Evolutionary conservation across 768 basidiomycete species (phyloP).

Genomic region (Dacryopinax spathularia): DNA sequence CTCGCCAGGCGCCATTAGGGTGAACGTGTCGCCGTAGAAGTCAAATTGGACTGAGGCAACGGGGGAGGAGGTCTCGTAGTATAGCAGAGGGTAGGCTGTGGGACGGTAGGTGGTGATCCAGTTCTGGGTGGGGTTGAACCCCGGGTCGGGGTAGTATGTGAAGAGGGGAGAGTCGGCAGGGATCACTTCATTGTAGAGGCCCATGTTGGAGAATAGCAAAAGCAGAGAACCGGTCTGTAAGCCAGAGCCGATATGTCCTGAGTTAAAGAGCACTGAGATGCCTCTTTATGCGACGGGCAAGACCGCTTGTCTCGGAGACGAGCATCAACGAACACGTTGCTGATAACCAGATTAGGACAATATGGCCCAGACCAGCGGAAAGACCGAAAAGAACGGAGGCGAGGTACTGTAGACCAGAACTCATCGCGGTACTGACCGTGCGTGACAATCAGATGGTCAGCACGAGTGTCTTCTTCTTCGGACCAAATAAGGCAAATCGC

Average conservation of each 20-base stretch:
- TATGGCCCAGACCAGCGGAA: too few species aligned
- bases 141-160: neutral
- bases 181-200: neutral
- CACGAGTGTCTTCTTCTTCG: neutral
- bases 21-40: neutral
- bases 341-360: too few species aligned
- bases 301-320: too few species aligned
- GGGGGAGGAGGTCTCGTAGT: neutral
- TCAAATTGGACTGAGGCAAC: neutral
- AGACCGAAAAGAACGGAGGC: too few species aligned
- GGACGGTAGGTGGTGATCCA: neutral
- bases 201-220: neutral
- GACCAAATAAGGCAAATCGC: too few species aligned
- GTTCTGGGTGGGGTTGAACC: neutral
- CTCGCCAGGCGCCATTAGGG: neutral
- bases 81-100: neutral
- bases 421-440: too few species aligned
- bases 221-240: neutral
- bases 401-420: too few species aligned
- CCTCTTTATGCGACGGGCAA: too few species aligned
- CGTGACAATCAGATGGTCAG: too few species aligned
- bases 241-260: neutral
- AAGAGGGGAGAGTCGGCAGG: neutral
- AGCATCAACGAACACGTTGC: too few species aligned
- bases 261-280: neutral